phyloP scores from a whole-genome alignment of 2,329 filamentous ascomycete species.

The Cercospora janseana region DNA sequence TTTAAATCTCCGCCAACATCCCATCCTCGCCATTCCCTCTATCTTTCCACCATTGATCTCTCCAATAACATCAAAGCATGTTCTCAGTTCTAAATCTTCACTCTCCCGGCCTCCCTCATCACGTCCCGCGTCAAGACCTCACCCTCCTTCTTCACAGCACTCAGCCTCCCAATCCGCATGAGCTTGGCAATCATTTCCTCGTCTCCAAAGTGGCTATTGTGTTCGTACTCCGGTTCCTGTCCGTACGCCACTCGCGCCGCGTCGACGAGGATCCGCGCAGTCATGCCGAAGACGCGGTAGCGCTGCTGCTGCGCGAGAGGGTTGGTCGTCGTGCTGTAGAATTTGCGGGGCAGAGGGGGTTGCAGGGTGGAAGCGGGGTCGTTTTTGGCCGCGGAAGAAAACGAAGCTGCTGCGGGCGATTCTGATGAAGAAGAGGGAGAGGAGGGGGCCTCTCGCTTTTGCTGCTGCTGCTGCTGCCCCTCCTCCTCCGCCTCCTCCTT shows the following conservation, averaged over 20 bases:
- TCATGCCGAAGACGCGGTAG: conserved; percentile 94
- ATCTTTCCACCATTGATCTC: not conserved
- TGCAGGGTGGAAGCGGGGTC: conserved; percentile 24
- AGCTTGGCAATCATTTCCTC: conserved; percentile 63
- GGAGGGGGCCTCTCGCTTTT: conserved; percentile 3
- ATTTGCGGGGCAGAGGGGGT: conserved; percentile 32
- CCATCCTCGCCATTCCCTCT: not conserved
- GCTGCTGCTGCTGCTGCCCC: conserved; percentile 9
- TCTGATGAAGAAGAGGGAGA: not conserved
- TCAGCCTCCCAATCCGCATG: conserved; percentile 56
- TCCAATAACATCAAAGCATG: not conserved
- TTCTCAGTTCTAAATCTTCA: conserved; percentile 31
- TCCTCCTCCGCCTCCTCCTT: too few species aligned
- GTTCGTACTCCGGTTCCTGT: conserved; percentile 80
- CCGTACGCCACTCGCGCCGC: conserved; percentile 80
- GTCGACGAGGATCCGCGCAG: conserved; percentile 84
- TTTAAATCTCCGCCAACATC: too few species aligned
- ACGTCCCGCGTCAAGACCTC: conserved; percentile 45
- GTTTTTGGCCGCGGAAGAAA: conserved; percentile 1
- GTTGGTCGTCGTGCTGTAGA: conserved; percentile 29
- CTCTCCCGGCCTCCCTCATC: conserved; percentile 37
- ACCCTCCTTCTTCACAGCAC: conserved; percentile 50
- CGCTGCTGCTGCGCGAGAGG: conserved; percentile 35
- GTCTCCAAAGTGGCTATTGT: conserved; percentile 63
- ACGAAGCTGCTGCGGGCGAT: not conserved